phyloP scores from a whole-genome alignment of 805 yeast genomes.

The Schwanniomyces pseudopolymorphus region DNA sequence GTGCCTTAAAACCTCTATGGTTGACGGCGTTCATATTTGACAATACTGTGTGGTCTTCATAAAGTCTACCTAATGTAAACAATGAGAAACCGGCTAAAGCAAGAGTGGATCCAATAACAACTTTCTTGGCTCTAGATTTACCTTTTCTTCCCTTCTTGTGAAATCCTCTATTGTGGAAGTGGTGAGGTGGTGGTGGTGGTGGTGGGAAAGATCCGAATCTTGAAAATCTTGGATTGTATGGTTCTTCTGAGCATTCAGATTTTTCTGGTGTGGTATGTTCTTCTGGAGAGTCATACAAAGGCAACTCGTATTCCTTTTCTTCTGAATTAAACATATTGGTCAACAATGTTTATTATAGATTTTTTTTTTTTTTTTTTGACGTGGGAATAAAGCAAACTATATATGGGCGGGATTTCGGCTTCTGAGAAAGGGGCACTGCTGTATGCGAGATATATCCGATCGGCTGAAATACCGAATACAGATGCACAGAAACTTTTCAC shows the following conservation, averaged over 20 bases:
- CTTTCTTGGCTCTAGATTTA: background rate
- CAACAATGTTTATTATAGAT: background rate
- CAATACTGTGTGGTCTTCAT: slow-evolving; percentile 9
- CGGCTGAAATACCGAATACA: background rate
- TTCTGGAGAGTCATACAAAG: slow-evolving; percentile 1
- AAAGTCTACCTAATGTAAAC: slow-evolving; percentile 15
- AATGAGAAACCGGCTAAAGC: slow-evolving; percentile 12
- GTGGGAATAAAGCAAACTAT: background rate
- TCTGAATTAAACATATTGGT: background rate
- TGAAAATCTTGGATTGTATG: background rate
- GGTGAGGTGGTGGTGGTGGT: background rate
- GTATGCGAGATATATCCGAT: background rate
- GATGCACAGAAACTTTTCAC: background rate
- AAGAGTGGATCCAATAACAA: slow-evolving; percentile 4
- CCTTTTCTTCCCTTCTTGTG: background rate
- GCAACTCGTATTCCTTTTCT: slow-evolving; percentile 1
- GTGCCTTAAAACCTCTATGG: background rate
- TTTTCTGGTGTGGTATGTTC: background rate
- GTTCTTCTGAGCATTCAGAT: background rate
- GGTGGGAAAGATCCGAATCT: background rate
- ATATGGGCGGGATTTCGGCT: background rate
- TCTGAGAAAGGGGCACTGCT: background rate
- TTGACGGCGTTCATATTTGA: background rate
- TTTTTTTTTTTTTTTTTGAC: background rate
- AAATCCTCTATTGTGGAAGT: background rate